Conservation (phyloP, 1,284 basidiomycete species). For the Apiotrichum brassicae region DNA sequence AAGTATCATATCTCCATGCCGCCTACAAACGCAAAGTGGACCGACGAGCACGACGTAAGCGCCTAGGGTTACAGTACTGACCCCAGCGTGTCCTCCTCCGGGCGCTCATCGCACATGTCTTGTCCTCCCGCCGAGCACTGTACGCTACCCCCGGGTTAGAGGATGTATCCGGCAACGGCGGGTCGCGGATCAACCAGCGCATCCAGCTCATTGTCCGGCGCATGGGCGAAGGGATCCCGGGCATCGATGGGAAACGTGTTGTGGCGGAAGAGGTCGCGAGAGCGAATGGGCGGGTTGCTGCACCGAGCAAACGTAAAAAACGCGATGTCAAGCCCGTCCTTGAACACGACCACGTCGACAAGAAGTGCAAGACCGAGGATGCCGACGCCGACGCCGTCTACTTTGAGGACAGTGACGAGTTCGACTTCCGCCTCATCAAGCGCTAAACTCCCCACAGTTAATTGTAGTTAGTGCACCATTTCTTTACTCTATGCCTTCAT, state of each 20-base stretch:
- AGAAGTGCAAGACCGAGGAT: no score
- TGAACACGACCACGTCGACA: no score
- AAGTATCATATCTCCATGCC: no score
- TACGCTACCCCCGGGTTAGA: conserved; percentile 17
- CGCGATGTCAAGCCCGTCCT: no score
- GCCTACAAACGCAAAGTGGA: conserved; percentile 6
- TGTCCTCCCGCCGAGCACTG: conserved; percentile 9
- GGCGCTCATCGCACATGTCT: conserved; percentile 3
- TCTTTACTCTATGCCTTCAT: no score
- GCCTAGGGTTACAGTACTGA: background rate
- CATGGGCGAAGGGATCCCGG: conserved; percentile 4
- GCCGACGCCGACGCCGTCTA: background rate
- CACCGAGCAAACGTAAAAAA: no score
- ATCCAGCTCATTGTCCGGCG: conserved; percentile 8
- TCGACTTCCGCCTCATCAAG: no score
- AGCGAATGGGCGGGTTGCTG: no score
- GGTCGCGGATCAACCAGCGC: conserved; percentile 15
- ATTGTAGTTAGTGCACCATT: no score
- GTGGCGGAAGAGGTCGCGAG: conserved; percentile 4
- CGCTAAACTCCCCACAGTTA: no score
- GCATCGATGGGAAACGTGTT: background rate
- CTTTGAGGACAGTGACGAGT: no score
- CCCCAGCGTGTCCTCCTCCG: conserved; percentile 7
- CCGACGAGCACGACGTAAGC: conserved; percentile 18
- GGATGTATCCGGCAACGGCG: conserved; percentile 16